Evolutionary conservation across 2,329 filamentous ascomycete species (phyloP).

Genomic region (Phialophora chinensis): DNA sequence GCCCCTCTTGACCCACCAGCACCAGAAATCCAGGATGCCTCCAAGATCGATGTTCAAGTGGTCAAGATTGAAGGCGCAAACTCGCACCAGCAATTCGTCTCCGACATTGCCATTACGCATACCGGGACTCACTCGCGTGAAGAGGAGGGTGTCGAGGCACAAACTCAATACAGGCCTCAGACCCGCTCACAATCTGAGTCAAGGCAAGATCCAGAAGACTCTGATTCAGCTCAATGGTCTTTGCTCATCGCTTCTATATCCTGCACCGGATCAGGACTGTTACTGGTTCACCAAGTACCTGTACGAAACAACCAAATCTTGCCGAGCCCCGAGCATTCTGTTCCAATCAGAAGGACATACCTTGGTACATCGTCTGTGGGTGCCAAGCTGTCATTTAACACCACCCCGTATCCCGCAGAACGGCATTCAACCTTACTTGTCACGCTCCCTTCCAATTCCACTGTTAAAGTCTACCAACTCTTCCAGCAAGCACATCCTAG

Average conservation of each 20-base stretch:
- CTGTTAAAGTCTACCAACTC: constrained; percentile 64
- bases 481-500: constrained; percentile 47
- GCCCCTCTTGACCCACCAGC: constrained; percentile 62
- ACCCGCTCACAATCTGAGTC: constrained; percentile 38
- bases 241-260: constrained; percentile 56
- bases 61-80: constrained; percentile 54
- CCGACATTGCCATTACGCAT: constrained; percentile 60
- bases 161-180: constrained; percentile 43
- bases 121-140: constrained; percentile 44
- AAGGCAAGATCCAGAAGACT: constrained; percentile 27
- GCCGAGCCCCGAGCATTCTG: constrained; percentile 47
- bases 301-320: constrained; percentile 41
- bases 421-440: constrained; percentile 63
- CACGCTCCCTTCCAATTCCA: constrained; percentile 57
- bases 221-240: constrained; percentile 47
- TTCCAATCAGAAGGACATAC: constrained; percentile 55
- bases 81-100: constrained; percentile 59
- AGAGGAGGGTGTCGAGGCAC: constrained; percentile 44
- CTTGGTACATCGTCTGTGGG: constrained; percentile 56
- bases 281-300: constrained; percentile 54
- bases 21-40: constrained; percentile 45
- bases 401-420: constrained; percentile 57
- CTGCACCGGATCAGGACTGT: constrained; percentile 51
- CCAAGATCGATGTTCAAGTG: constrained; percentile 53
- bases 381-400: constrained; percentile 59